These are phyloP conservation scores for Rosellinia necatrix DNA, from an alignment of 2,329 filamentous ascomycete genomes.

Conservation along the genomic window DNA sequence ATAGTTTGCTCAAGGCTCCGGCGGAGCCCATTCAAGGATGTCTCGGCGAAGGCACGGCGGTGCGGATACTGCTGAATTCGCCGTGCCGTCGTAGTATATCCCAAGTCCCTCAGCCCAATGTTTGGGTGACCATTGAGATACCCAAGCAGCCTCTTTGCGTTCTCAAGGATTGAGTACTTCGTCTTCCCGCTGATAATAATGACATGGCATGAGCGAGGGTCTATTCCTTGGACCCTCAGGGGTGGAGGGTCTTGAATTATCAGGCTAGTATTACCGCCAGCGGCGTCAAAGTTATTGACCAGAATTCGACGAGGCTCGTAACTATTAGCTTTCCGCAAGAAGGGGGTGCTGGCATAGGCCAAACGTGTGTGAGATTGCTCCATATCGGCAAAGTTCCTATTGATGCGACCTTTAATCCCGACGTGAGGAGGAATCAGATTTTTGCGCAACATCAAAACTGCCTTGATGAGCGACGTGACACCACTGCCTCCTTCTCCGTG, in stretches of 20 bases:
- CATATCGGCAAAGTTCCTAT: not conserved
- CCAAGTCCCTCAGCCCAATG: slow-evolving; percentile 22
- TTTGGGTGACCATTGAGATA: slow-evolving; percentile 17
- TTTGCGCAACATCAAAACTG: too few relatives aligned
- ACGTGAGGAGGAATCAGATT: too few relatives aligned
- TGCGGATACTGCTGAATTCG: slow-evolving; percentile 21
- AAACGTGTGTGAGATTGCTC: slow-evolving; percentile 30
- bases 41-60: slow-evolving; percentile 5
- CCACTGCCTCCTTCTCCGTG: too few relatives aligned
- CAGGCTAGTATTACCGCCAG: slow-evolving; percentile 31
- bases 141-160: slow-evolving; percentile 14
- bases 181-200: slow-evolving; percentile 28
- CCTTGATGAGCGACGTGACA: too few relatives aligned
- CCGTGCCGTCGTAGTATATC: slow-evolving; percentile 31
- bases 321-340: slow-evolving; percentile 41
- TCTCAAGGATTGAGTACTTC: slow-evolving; percentile 11
- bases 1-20: slow-evolving; percentile 50
- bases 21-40: slow-evolving; percentile 38
- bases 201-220: slow-evolving; percentile 19
- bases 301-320: slow-evolving; percentile 36
- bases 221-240: not conserved
- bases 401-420: not conserved
- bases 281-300: slow-evolving; percentile 32
- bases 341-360: slow-evolving; percentile 42
- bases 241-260: slow-evolving; percentile 27